Percentiles rank a stretch among this genome's conserved stretches.
Conservation (phyloP, 2,329 filamentous ascomycete genomes). For the Colletotrichum lindemuthianum region DNA sequence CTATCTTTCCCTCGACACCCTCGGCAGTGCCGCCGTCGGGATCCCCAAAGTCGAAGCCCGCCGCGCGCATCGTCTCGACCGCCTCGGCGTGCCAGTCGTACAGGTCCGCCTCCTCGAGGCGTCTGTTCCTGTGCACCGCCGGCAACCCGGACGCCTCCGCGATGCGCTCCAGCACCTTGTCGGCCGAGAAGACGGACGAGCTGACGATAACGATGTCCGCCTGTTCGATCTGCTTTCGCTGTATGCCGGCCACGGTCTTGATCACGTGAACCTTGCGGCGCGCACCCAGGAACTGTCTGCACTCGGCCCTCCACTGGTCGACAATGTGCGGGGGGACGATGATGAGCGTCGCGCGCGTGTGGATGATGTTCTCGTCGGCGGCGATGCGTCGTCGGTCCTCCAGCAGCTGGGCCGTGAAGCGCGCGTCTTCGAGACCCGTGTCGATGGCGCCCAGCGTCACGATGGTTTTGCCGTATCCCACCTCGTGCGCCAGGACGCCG, state of each 20-base stretch:
- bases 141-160: constrained; percentile 27
- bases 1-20: background rate
- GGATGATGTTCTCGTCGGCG: constrained; percentile 2
- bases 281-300: constrained; percentile 44
- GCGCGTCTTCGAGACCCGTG: constrained; percentile 31
- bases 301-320: constrained; percentile 50
- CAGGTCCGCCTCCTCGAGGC: background rate
- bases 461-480: constrained; percentile 58
- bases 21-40: background rate
- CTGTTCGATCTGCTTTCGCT: constrained; percentile 36
- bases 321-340: constrained; percentile 53
- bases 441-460: constrained; percentile 51
- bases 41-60: constrained; percentile 10
- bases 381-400: constrained; percentile 31
- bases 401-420: constrained; percentile 37
- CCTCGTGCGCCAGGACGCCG: constrained; percentile 54
- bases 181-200: constrained; percentile 12
- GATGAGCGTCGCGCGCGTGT: constrained; percentile 50
- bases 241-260: constrained; percentile 18
- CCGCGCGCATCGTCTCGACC: constrained; percentile 2
- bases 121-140: background rate
- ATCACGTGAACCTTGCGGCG: constrained; percentile 42
- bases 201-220: constrained; percentile 53
- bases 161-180: constrained; percentile 17
- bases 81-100: constrained; percentile 25